Percentiles rank a stretch among this genome's conserved stretches.
These are phyloP conservation scores for Pilatotrama ljubarskyi DNA, from an alignment of 768 basidiomycete genomes.

Conservation along the genomic window DNA sequence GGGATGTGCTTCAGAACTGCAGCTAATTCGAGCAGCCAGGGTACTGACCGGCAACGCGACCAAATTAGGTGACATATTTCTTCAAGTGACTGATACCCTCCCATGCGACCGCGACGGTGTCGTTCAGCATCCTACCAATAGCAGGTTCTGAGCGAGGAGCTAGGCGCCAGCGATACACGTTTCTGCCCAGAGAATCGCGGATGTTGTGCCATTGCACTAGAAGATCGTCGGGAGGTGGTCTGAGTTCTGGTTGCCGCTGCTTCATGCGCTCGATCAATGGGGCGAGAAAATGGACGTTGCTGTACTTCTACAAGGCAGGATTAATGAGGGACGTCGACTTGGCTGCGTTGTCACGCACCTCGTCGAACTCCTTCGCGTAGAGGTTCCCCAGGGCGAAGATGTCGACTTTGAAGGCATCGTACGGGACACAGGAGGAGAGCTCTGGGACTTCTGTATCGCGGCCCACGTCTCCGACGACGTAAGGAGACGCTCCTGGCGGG, in stretches of 20 bases:
- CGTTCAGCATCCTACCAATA: neutral
- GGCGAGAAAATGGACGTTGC: conserved; percentile 12
- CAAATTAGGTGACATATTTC: neutral
- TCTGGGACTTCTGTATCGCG: conserved; percentile 27
- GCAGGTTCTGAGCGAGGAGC: neutral
- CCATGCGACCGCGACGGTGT: neutral
- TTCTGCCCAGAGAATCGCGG: neutral
- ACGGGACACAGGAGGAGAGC: conserved; percentile 18
- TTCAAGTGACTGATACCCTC: neutral
- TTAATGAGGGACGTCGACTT: too few relatives aligned
- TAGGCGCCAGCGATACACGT: neutral
- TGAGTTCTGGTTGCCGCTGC: neutral
- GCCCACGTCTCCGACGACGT: conserved; percentile 19
- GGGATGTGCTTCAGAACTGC: too few relatives aligned
- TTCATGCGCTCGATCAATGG: conserved; percentile 17
- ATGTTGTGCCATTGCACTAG: conserved; percentile 1
- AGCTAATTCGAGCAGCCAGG: too few relatives aligned
- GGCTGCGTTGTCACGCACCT: too few relatives aligned
- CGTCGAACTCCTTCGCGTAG: conserved; percentile 20
- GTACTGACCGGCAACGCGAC: too few relatives aligned
- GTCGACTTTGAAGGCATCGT: conserved; percentile 28
- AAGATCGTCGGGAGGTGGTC: conserved; percentile 15
- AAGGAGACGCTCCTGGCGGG: conserved; percentile 7
- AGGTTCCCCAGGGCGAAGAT: conserved; percentile 25
- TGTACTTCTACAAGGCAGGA: conserved; percentile 2